Conservation (phyloP, 2,329 filamentous ascomycete genomes). For the Sphaerulina musiva region DNA sequence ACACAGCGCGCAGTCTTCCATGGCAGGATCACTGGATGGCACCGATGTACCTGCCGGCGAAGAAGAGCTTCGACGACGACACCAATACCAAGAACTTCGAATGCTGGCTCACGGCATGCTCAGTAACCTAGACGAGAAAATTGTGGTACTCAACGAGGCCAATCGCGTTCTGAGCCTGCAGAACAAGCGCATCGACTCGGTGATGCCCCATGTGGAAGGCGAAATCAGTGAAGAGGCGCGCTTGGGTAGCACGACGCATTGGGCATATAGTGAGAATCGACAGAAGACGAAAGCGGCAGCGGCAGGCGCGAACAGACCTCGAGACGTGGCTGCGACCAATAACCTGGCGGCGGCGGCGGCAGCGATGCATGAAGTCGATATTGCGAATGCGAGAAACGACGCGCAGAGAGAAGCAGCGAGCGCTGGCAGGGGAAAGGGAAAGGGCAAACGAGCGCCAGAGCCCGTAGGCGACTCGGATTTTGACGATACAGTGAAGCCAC, state of each 20-base stretch:
- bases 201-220: slow-evolving; percentile 76
- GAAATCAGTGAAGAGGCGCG: slow-evolving; percentile 95
- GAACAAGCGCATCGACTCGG: slow-evolving; percentile 73
- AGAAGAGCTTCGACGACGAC: slow-evolving; percentile 45
- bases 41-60: slow-evolving; percentile 29
- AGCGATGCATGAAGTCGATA: slow-evolving; percentile 72
- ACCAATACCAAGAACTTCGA: slow-evolving; percentile 64
- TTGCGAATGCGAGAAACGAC: slow-evolving; percentile 72
- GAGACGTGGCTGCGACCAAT: slow-evolving; percentile 71
- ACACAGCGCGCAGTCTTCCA: slow-evolving; percentile 23
- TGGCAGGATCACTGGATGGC: slow-evolving; percentile 23
- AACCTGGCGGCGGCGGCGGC: slow-evolving; percentile 63
- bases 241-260: slow-evolving; percentile 84
- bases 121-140: slow-evolving; percentile 91
- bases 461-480: slow-evolving; percentile 67
- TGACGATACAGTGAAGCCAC: slow-evolving; percentile 57
- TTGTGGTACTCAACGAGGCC: slow-evolving; percentile 88
- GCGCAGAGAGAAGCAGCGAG: slow-evolving; percentile 55
- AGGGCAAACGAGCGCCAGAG: slow-evolving; percentile 53
- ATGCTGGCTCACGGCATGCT: slow-evolving; percentile 77
- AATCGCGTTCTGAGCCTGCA: slow-evolving; percentile 84
- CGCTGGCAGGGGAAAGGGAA: slow-evolving; percentile 59
- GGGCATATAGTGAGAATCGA: slow-evolving; percentile 84
- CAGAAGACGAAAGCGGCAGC: slow-evolving; percentile 47
- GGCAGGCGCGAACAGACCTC: slow-evolving; percentile 64